Conservation (phyloP, 352 stramenopile species). For the Peronospora tabacina region DNA sequence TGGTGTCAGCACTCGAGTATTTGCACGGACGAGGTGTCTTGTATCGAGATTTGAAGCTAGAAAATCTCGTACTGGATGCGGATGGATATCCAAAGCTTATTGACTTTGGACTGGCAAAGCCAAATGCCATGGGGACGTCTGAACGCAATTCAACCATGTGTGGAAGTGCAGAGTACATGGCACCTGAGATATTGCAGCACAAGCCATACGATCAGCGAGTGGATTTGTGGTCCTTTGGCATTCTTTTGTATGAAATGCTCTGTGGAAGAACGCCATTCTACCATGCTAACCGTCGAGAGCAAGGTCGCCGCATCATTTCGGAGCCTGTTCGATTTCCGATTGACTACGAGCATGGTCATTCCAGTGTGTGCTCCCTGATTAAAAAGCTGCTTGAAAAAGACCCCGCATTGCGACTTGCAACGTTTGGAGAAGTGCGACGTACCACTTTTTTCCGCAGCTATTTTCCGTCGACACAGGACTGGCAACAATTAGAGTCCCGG, state of each 20-base stretch:
- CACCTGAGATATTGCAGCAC: slow-evolving; percentile 56
- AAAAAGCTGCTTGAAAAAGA: slow-evolving; percentile 41
- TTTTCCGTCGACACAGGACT: slow-evolving; percentile 34
- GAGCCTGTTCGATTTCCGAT: slow-evolving; percentile 49
- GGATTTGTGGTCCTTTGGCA: slow-evolving; percentile 75
- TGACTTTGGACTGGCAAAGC: slow-evolving; percentile 66
- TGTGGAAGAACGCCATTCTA: slow-evolving; percentile 83
- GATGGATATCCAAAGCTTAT: slow-evolving; percentile 83
- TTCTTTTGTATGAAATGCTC: slow-evolving; percentile 63
- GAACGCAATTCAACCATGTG: slow-evolving; percentile 48
- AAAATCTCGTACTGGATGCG: slow-evolving; percentile 81
- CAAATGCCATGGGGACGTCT: slow-evolving; percentile 36
- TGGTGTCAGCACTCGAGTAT: slow-evolving; percentile 88
- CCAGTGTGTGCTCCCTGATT: slow-evolving; percentile 43
- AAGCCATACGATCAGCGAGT: slow-evolving; percentile 49
- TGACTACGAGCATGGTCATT: slow-evolving; percentile 34
- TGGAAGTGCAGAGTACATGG: slow-evolving; percentile 75
- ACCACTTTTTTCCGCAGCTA: slow-evolving; percentile 44
- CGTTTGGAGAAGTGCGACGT: slow-evolving; percentile 37
- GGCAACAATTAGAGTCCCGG: slow-evolving; percentile 38
- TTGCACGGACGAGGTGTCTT: slow-evolving; percentile 49
- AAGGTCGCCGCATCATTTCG: slow-evolving; percentile 61
- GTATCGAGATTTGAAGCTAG: slow-evolving; percentile 85
- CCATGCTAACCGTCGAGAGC: slow-evolving; percentile 55
- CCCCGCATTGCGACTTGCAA: slow-evolving; percentile 30